Evolutionary conservation across 306 rosid genomes (phyloP), one percentile per base, ranked within the genome.

Genomic region (Vigna mungo): DNA sequence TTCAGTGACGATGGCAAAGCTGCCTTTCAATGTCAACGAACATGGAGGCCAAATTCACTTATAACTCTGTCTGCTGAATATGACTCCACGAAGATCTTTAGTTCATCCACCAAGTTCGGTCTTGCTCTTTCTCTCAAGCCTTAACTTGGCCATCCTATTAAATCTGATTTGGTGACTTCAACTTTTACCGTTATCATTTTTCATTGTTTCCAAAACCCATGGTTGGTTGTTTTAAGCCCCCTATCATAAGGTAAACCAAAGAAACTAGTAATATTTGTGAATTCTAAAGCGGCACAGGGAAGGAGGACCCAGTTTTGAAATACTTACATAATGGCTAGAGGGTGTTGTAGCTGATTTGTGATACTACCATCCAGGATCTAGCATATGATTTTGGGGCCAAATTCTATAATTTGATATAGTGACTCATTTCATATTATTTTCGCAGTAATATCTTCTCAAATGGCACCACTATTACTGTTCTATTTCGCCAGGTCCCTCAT

Each of bases 41-140:
- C 86, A 59, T 94, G 98, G 98, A 94, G 97, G 84, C 98, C 98
- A 0, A 88, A 88, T 61, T 94, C 98, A n/a, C 84, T 88, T 18
- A 54, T 94, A 65, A 90, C 90, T n/a, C 61, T 94, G 17, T 92
- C 93, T 16, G 90, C 93, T 8, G 97, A 94, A 84, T 94, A 90
- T 23, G 95, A 94, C 81, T 86, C 70, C 71, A 76, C 90, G 0
- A 94, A 85, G 89, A 87, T 85, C 63, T 54, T 59, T n/a, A 77
- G 82, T 61, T 74, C 88, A 59, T 75, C 97, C 54, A 86, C 96
- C 71, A 94, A 88, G 81, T 47, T 92, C 13, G 98, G 98, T 78
- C 94, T 94, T 74, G 94, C 93, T 23, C 92, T 94, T 55, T 73
- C 90, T 7, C 93, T 94, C 80, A 90, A 89, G 89, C 98, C 97